These are phyloP conservation scores for Entomortierella beljakovae DNA, from an alignment of 192 early-diverging fungal species.

Conservation along the genomic window DNA sequence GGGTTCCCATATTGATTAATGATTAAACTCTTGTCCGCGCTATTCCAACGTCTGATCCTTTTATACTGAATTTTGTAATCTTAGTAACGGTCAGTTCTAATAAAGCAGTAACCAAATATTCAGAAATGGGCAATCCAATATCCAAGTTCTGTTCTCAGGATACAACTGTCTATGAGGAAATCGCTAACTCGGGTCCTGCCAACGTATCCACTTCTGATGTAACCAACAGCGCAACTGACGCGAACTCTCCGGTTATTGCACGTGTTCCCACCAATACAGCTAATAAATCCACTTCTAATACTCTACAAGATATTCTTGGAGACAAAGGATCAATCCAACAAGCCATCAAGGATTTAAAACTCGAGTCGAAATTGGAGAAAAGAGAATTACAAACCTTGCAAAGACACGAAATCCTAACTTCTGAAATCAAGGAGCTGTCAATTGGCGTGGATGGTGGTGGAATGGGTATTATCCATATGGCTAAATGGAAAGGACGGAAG, in stretches of 20 bases:
- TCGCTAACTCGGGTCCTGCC: not conserved
- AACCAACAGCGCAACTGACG: not conserved
- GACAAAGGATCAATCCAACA: slow-evolving; percentile 25
- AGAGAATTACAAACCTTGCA: slow-evolving; percentile 23
- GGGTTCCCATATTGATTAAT: too few relatives aligned
- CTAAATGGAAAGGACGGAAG: slow-evolving; percentile 43
- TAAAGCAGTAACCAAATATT: not conserved
- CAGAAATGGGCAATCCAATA: slow-evolving; percentile 42
- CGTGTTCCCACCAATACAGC: not conserved
- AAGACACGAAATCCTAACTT: slow-evolving; percentile 26
- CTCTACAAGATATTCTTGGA: slow-evolving; percentile 11
- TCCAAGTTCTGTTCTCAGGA: slow-evolving; percentile 42
- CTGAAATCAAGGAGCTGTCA: slow-evolving; percentile 41
- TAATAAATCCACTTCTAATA: not conserved
- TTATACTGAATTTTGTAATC: not conserved
- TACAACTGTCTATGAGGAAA: slow-evolving; percentile 13
- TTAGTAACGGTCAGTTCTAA: not conserved
- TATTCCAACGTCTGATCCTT: too few relatives aligned
- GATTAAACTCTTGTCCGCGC: too few relatives aligned
- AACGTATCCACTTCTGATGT: not conserved
- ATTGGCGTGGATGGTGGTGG: slow-evolving; percentile 49
- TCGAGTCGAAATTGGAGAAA: slow-evolving; percentile 9
- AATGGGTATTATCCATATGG: slow-evolving; percentile 46
- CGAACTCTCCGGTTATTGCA: not conserved
- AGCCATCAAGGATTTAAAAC: slow-evolving; percentile 17